A percentile compares a stretch with the other conserved stretches of the same genome.
Conservation (phyloP, 2,329 filamentous ascomycete genomes). For the Xylariaceae sp. region DNA sequence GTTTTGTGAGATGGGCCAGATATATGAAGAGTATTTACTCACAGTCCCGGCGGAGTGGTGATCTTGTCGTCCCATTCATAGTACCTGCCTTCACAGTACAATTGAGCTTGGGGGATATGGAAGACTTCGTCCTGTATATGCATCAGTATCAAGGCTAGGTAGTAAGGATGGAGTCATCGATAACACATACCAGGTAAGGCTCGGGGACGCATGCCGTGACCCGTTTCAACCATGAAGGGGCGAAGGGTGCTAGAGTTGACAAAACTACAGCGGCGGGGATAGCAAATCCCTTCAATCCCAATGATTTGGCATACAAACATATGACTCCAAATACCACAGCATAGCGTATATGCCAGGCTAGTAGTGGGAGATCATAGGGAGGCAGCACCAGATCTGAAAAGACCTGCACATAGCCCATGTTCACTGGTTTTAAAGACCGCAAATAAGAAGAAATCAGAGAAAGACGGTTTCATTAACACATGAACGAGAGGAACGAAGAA, state of each 20-base stretch:
- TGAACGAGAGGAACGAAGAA: no score
- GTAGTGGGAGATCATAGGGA: no score
- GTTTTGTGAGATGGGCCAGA: slow-evolving; percentile 21
- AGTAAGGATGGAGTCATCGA: not conserved
- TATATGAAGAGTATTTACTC: slow-evolving; percentile 30
- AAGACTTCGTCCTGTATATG: slow-evolving; percentile 73
- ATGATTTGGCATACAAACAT: slow-evolving; percentile 3
- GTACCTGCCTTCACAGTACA: slow-evolving; percentile 74
- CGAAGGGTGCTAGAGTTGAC: slow-evolving; percentile 7
- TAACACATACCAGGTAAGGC: slow-evolving; percentile 48
- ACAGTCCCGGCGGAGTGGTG: slow-evolving; percentile 89
- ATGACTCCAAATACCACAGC: no score
- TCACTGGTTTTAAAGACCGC: not conserved
- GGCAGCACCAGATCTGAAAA: not conserved
- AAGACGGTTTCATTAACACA: no score
- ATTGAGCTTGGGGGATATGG: slow-evolving; percentile 86
- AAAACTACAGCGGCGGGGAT: not conserved
- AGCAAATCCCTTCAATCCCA: not conserved
- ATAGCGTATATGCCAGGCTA: no score
- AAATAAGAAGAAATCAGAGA: not conserved
- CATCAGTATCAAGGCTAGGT: slow-evolving; percentile 1
- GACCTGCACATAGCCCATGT: not conserved
- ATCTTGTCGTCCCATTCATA: slow-evolving; percentile 91
- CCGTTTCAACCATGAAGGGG: slow-evolving; percentile 35
- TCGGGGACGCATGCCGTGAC: slow-evolving; percentile 43